Conservation (phyloP, 2,329 filamentous ascomycete genomes). For the Aspergillus hiratsukae region DNA sequence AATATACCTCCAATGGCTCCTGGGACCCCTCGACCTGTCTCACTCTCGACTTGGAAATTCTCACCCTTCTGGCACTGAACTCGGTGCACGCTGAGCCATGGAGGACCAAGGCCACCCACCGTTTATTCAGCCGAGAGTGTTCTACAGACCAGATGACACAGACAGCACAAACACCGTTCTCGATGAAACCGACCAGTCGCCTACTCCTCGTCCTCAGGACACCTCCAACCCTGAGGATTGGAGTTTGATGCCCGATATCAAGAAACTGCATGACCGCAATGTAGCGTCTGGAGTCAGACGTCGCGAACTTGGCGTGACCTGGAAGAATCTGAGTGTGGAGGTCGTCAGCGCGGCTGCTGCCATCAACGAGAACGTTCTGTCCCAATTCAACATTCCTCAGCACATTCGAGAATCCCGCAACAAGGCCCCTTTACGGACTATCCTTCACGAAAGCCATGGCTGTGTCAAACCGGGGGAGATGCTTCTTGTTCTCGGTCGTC, state of each 20-base stretch:
- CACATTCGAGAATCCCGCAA: constrained; percentile 50
- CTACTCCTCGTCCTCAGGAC: constrained; percentile 5
- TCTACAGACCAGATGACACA: constrained; percentile 19
- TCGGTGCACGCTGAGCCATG: neutral
- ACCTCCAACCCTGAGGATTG: constrained; percentile 39
- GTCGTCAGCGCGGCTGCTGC: constrained; percentile 59
- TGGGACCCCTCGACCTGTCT: neutral
- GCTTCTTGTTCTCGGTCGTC: constrained; percentile 64
- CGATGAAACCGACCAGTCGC: constrained; percentile 19
- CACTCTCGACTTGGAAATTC: neutral
- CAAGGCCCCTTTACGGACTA: constrained; percentile 58
- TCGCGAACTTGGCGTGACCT: constrained; percentile 59
- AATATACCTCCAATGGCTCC: neutral
- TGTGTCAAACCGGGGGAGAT: constrained; percentile 70
- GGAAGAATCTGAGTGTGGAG: constrained; percentile 60
- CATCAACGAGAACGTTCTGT: constrained; percentile 61
- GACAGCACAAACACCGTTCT: constrained; percentile 26
- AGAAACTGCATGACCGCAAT: constrained; percentile 42
- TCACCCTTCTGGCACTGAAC: neutral
- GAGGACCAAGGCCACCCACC: constrained; percentile 7
- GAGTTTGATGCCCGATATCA: constrained; percentile 48
- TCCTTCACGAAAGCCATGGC: constrained; percentile 62
- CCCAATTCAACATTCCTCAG: constrained; percentile 54
- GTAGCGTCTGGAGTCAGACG: constrained; percentile 45
- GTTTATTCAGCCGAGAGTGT: constrained; percentile 4